Conservation (phyloP, 1,284 basidiomycete genomes). For the Irpex lacteus region DNA sequence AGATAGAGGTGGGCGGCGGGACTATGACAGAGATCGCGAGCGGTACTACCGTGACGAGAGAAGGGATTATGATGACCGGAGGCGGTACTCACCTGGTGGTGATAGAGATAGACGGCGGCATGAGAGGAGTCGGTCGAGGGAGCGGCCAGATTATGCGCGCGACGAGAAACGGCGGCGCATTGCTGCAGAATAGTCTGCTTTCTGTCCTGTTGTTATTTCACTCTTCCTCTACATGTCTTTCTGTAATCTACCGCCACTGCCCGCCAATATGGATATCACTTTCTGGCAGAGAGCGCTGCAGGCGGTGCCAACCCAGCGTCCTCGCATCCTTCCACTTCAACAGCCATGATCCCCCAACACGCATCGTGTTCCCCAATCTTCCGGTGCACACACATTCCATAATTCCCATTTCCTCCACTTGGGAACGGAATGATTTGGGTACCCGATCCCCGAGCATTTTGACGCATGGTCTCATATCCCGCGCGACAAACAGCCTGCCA, state of each 20-base stretch:
- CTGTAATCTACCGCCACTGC: too few species aligned
- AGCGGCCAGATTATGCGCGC: conserved; percentile 33
- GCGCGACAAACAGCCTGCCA: background rate
- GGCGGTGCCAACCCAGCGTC: background rate
- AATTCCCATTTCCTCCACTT: background rate
- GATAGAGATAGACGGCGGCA: conserved; percentile 28
- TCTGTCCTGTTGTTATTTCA: background rate
- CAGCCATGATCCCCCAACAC: background rate
- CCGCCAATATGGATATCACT: too few species aligned
- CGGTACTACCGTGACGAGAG: conserved; percentile 4
- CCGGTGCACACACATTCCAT: background rate
- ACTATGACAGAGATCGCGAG: conserved; percentile 12
- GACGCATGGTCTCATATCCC: background rate
- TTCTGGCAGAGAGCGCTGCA: too few species aligned
- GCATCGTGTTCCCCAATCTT: background rate
- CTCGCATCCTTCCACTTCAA: background rate
- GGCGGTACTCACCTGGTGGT: conserved; percentile 19
- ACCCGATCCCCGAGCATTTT: background rate
- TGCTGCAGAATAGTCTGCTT: conserved; percentile 13
- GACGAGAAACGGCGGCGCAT: conserved; percentile 35
- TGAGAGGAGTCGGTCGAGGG: conserved; percentile 41
- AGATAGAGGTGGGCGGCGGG: conserved; percentile 12
- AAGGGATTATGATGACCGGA: conserved; percentile 10
- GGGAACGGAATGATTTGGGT: background rate
- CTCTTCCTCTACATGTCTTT: too few species aligned